These are phyloP conservation scores for Pistacia atlantica DNA, from an alignment of 345 rosid genomes.

Conservation along the genomic window DNA sequence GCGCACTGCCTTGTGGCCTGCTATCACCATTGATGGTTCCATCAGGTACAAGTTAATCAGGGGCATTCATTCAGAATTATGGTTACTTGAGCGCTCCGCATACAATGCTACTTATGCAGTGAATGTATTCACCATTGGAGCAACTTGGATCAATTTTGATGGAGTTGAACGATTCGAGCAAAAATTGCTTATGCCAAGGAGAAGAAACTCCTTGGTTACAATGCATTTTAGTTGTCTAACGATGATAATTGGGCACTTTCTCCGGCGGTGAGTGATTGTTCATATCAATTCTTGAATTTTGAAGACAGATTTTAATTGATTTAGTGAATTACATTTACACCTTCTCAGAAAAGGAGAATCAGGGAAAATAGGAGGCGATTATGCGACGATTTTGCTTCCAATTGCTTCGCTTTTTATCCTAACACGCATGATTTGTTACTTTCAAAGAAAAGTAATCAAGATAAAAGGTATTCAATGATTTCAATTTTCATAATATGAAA, in stretches of 20 bases:
- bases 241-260: slow-evolving; percentile 41
- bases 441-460: slow-evolving; percentile 11
- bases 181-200: too few species aligned
- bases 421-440: not conserved
- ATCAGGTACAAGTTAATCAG: too few species aligned
- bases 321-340: not conserved
- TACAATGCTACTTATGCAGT: too few species aligned
- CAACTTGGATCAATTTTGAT: too few species aligned
- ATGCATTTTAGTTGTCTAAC: slow-evolving; percentile 7
- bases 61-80: too few species aligned
- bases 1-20: too few species aligned
- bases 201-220: slow-evolving; percentile 14
- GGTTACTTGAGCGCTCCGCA: too few species aligned
- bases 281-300: not conserved
- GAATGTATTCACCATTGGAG: too few species aligned
- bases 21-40: too few species aligned
- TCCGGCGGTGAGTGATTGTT: slow-evolving; percentile 23
- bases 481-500: not conserved
- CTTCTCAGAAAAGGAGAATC: slow-evolving; percentile 24
- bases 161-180: too few species aligned
- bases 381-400: slow-evolving; percentile 30
- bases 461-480: slow-evolving; percentile 13
- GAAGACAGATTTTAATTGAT: slow-evolving; percentile 2
- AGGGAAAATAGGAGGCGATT: slow-evolving; percentile 18
- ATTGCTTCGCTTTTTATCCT: slow-evolving; percentile 20